Percentiles rank a stretch among this genome's conserved stretches.
Evolutionary conservation across 768 basidiomycete genomes (phyloP).

Genomic region (Amanita phalloides): DNA sequence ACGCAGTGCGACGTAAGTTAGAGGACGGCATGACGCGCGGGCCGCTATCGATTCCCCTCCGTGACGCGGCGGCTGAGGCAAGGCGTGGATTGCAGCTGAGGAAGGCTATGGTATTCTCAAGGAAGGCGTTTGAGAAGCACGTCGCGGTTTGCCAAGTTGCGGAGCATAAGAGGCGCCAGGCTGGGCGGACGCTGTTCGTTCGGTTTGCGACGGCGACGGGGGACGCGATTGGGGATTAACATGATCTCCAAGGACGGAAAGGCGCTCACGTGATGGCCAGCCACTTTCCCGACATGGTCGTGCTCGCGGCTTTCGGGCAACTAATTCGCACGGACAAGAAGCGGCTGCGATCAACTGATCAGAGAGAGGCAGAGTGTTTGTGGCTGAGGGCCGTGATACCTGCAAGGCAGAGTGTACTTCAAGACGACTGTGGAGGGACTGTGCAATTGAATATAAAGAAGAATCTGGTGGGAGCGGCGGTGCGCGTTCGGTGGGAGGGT

Average conservation of each 20-base stretch:
- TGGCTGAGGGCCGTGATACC: constrained; percentile 91
- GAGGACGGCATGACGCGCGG: constrained; percentile 98
- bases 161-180: constrained; percentile 73
- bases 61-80: constrained; percentile 71
- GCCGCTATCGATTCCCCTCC: constrained; percentile 89
- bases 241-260: constrained; percentile 98
- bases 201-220: constrained; percentile 92
- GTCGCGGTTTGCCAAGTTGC: constrained; percentile 83
- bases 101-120: constrained; percentile 71
- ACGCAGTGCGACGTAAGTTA: too few relatives aligned
- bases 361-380: constrained; percentile 91
- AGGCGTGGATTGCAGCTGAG: constrained; percentile 76
- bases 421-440: constrained; percentile 91
- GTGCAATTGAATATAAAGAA: constrained; percentile 94
- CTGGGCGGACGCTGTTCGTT: constrained; percentile 88
- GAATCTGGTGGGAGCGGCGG: constrained; percentile 89
- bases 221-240: constrained; percentile 99
- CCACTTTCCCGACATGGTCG: constrained; percentile 84
- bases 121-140: constrained; percentile 91
- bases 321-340: constrained; percentile 99
- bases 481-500: constrained; percentile 91
- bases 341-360: constrained; percentile 97
- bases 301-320: constrained; percentile 88
- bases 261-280: constrained; percentile 67
- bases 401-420: constrained; percentile 70